Base-by-base conservation (phyloP, 2,329 filamentous ascomycete genomes). In the Byssothecium circinans region DNA sequence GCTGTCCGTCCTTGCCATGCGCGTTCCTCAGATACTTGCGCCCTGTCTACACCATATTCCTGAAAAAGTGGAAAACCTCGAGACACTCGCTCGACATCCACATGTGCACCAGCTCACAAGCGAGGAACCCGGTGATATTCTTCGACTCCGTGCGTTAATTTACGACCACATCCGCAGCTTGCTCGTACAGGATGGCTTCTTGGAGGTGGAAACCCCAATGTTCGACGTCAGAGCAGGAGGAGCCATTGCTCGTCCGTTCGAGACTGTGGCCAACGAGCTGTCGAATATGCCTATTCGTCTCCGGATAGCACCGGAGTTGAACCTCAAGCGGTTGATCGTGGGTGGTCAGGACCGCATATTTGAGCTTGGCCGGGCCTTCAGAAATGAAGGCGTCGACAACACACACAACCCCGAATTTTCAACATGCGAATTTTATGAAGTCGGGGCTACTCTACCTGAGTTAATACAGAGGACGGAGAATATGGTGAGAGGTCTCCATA, bases 381-480 rank as follows among this genome's bases (percentile, higher is more conserved):
- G 94, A 35, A 99, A 99, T 67, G 94, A 99, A 75, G 89, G 90
- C 69, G 61, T 69, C 1, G 65, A 69, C 43, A 68, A 64, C 29
- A 96, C 90, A 0, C 94, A 99, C 69, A 99, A 99, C 65, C 92
- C 94, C 0, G 94, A 99, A 67, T 99, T 97, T 73, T 94, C 89
- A 36, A 97, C 89, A 50, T 97, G 92, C 76, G 94, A 99, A 73
- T 97, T 96, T 74, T 99, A 99, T 73, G 86, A 88, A 52, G 86
- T 91, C 2, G 95, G 91, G 62, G 84, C 87, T 50, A 88, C 86
- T 54, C 79, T 96, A 0, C 75, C 84, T 29, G 82, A 88, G 34
- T 75, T 97, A 41, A 91, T 95, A 64, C 67, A 71, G 17, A 82
- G 85, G 66, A 97, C 92, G 1, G 88, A 94, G 68, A 75, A 79